phyloP scores from a whole-genome alignment of 2,329 filamentous ascomycete genomes.

The Beauveria sp. region DNA sequence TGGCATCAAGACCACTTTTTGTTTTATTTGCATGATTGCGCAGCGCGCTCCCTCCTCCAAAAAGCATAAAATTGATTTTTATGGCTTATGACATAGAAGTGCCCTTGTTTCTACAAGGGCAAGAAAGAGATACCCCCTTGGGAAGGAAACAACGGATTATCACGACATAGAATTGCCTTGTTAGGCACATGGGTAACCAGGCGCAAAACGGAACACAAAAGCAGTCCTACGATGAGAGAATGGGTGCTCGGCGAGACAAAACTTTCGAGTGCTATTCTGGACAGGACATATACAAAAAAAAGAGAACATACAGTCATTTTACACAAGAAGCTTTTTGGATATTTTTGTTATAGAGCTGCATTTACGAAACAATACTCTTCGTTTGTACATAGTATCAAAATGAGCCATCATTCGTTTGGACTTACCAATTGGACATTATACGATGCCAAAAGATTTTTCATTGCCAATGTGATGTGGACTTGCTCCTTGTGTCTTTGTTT shows the following conservation, averaged over 20 bases:
- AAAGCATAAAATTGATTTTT: conserved; percentile 11
- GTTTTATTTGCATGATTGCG: neutral
- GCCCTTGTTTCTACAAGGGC: neutral
- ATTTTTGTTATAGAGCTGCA: neutral
- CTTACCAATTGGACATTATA: neutral
- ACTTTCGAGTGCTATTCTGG: neutral
- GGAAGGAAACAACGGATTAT: conserved; percentile 2
- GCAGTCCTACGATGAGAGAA: neutral
- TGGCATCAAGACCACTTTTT: neutral
- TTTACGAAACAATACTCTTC: conserved; percentile 2
- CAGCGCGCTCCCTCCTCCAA: neutral
- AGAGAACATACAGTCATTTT: neutral
- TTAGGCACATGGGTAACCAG: neutral
- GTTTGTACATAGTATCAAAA: neutral
- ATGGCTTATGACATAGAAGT: conserved; percentile 5
- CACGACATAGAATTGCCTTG: neutral
- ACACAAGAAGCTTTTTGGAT: neutral
- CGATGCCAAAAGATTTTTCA: neutral
- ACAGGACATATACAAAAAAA: neutral
- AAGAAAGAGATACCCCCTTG: conserved; percentile 11
- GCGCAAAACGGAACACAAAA: neutral
- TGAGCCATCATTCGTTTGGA: neutral
- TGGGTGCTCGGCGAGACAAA: neutral
- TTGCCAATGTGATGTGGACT: too few relatives aligned
- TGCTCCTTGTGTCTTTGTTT: too few relatives aligned